phyloP scores from a whole-genome alignment of 345 rosid species.

The Raphanus sativus region DNA sequence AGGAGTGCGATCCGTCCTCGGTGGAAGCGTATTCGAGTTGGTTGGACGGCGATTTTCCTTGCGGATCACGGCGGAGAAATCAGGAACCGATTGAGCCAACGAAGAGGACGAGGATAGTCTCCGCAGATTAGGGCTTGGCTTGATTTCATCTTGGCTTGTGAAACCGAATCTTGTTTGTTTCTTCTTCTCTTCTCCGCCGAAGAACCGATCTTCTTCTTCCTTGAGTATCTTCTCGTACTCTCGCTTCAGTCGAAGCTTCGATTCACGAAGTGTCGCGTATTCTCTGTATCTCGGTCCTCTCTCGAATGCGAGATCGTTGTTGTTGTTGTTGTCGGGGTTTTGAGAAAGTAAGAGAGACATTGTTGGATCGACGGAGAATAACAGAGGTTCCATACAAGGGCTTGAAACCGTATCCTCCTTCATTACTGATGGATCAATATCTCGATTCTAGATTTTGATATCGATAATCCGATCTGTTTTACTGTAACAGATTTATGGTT shows the following conservation, averaged over 20 bases:
- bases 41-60: constrained; percentile 80
- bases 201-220: constrained; percentile 30
- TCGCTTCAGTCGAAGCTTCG: constrained; percentile 52
- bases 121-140: constrained; percentile 23
- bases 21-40: constrained; percentile 18
- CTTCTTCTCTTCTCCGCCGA: constrained; percentile 34
- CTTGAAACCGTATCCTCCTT: constrained; percentile 39
- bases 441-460: background rate
- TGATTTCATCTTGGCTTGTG: constrained; percentile 49
- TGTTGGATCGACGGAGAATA: constrained; percentile 48
- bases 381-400: constrained; percentile 38
- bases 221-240: constrained; percentile 38
- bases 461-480: too few relatives aligned
- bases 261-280: constrained; percentile 72
- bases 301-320: constrained; percentile 45
- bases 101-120: constrained; percentile 38
- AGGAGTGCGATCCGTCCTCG: constrained; percentile 48
- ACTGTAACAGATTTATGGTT: background rate
- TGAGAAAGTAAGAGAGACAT: constrained; percentile 65
- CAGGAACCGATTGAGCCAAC: constrained; percentile 78
- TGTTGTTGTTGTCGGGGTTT: constrained; percentile 31
- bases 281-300: constrained; percentile 81
- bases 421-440: constrained; percentile 29
- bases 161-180: constrained; percentile 53
- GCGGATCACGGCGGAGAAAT: constrained; percentile 63